These are phyloP conservation scores for Schizochytrium sp. DNA, from an alignment of 108 stramenopile genomes.

Conservation along the genomic window DNA sequence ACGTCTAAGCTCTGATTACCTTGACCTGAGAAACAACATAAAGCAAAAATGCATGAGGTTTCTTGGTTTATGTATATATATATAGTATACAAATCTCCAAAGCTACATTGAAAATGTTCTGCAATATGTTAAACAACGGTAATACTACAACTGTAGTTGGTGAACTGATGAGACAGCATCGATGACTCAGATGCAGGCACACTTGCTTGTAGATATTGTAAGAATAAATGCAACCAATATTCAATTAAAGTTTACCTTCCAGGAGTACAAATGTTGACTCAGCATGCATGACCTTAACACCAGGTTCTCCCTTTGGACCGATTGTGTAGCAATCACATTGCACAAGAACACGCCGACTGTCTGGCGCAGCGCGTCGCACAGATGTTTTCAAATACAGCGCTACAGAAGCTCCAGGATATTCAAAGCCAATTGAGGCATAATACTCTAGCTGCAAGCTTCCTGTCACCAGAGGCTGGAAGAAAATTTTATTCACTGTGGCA, in stretches of 20 bases:
- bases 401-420: background rate
- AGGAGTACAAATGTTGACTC: background rate
- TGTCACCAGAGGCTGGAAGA: conserved; percentile 1
- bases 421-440: background rate
- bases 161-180: no score
- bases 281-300: background rate
- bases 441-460: background rate
- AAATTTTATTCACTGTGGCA: conserved; percentile 33
- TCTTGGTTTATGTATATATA: no score
- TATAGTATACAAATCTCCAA: no score
- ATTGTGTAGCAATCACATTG: background rate
- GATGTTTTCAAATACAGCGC: background rate
- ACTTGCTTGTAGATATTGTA: no score
- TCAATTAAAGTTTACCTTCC: background rate
- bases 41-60: no score
- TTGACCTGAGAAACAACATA: no score
- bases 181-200: no score
- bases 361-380: background rate
- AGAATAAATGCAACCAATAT: no score
- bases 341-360: conserved; percentile 2
- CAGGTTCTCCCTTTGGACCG: background rate
- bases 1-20: no score
- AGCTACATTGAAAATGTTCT: no score
- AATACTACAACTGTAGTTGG: no score
- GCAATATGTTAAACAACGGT: no score